Percentiles rank a stretch among this genome's conserved stretches.
These are phyloP conservation scores for Pugionium dolabratum DNA, from an alignment of 345 rosid species.

Conservation along the genomic window DNA sequence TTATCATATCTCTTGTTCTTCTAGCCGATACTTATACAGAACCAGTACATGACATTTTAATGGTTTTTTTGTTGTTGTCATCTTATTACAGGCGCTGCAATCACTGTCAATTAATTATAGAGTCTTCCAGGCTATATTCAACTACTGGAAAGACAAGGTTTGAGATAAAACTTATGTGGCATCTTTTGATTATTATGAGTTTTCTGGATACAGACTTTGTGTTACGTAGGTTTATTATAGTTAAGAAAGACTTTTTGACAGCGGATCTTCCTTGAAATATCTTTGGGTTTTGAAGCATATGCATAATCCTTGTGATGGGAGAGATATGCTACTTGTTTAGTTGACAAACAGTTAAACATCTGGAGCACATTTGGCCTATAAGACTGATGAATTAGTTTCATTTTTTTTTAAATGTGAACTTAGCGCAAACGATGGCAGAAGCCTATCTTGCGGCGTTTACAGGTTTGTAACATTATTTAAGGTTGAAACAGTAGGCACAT, in stretches of 20 bases:
- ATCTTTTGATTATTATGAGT: slow-evolving; percentile 12
- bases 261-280: slow-evolving; percentile 7
- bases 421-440: slow-evolving; percentile 99
- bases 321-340: neutral
- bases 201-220: slow-evolving; percentile 1
- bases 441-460: slow-evolving; percentile 93
- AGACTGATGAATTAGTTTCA: slow-evolving; percentile 27
- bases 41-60: neutral
- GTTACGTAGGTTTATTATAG: slow-evolving; percentile 14
- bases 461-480: slow-evolving; percentile 53
- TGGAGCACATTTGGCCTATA: slow-evolving; percentile 6
- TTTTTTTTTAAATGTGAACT: slow-evolving; percentile 23
- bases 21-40: neutral
- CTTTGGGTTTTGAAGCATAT: slow-evolving; percentile 17
- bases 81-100: slow-evolving; percentile 67
- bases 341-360: slow-evolving; percentile 9
- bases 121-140: slow-evolving; percentile 69
- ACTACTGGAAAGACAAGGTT: slow-evolving; percentile 97
- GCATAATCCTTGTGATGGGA: slow-evolving; percentile 21
- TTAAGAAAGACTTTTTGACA: neutral
- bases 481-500: slow-evolving; percentile 8
- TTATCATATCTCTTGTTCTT: slow-evolving; percentile 25
- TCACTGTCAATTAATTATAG: slow-evolving; percentile 61
- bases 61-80: slow-evolving; percentile 7
- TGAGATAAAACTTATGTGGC: slow-evolving; percentile 7